A percentile compares a stretch with the other conserved stretches of the same genome.
Conservation (phyloP, 495 filamentous ascomycete species). For the Tuber brumale region DNA sequence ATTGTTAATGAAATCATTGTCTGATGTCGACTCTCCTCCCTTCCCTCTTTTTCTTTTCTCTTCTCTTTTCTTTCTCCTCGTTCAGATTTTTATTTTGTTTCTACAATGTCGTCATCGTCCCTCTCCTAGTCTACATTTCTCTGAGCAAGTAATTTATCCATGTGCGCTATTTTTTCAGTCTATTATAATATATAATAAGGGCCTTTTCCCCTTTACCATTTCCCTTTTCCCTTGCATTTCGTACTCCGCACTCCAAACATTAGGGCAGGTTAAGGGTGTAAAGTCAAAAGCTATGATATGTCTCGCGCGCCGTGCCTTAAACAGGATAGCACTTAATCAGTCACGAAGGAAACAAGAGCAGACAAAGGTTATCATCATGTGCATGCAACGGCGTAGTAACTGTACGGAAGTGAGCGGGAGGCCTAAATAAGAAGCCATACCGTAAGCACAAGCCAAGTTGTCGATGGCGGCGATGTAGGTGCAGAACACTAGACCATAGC, state of each 20-base stretch:
- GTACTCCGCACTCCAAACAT: neutral
- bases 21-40: neutral
- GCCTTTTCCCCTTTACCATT: neutral
- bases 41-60: neutral
- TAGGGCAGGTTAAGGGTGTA: neutral
- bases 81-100: neutral
- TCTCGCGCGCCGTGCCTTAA: neutral
- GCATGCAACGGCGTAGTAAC: neutral
- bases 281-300: neutral
- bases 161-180: neutral
- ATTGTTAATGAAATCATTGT: conserved; percentile 5
- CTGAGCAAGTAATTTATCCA: neutral
- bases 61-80: neutral
- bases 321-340: neutral
- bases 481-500: neutral
- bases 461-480: neutral
- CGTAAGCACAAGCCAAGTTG: neutral
- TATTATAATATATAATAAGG: too few species aligned
- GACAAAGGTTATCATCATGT: neutral
- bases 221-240: neutral
- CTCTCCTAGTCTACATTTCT: conserved; percentile 9
- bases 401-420: neutral
- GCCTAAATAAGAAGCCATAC: neutral
- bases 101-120: conserved; percentile 21
- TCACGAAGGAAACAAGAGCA: neutral